phyloP scores from a whole-genome alignment of 1,139 yeast genomes.

The Waltiozyma sp. region DNA sequence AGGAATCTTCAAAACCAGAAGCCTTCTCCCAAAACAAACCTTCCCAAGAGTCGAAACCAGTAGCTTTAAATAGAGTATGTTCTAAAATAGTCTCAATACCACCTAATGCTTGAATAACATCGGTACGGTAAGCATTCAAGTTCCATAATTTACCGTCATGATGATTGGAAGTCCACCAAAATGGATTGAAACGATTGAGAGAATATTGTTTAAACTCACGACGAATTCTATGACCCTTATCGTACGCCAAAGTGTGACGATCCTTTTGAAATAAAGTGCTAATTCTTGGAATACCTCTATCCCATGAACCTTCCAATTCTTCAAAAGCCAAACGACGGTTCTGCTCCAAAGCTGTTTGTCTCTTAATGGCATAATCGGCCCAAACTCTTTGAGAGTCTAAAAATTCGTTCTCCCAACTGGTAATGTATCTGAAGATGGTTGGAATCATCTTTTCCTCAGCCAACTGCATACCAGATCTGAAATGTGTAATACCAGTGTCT shows the following conservation, averaged over 20 bases:
- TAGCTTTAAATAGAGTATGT: constrained; percentile 90
- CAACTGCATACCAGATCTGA: constrained; percentile 87
- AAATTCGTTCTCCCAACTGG: constrained; percentile 96
- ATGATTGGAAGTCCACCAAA: constrained; percentile 92
- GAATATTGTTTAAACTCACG: constrained; percentile 69
- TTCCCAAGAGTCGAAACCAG: constrained; percentile 98
- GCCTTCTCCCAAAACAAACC: constrained; percentile 98
- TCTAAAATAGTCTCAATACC: constrained; percentile 95
- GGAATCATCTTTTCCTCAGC: constrained; percentile 77
- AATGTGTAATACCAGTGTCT: constrained; percentile 89
- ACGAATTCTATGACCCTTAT: constrained; percentile 85
- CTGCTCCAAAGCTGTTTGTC: constrained; percentile 80
- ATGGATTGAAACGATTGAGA: constrained; percentile 66
- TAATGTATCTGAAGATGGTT: constrained; percentile 81
- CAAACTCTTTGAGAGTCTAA: constrained; percentile 91
- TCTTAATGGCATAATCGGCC: constrained; percentile 90
- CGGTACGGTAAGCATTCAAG: constrained; percentile 83
- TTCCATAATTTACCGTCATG: constrained; percentile 98
- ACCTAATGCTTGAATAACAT: constrained; percentile 93
- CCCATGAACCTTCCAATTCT: constrained; percentile 92
- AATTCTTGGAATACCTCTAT: constrained; percentile 91
- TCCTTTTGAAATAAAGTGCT: constrained; percentile 93
- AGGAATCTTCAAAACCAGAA: constrained; percentile 91
- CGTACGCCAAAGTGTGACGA: constrained; percentile 88
- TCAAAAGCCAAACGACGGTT: constrained; percentile 83